These are phyloP conservation scores for Tritrichomonas foetus DNA, from an alignment of 208 protist species.

Conservation along the genomic window DNA sequence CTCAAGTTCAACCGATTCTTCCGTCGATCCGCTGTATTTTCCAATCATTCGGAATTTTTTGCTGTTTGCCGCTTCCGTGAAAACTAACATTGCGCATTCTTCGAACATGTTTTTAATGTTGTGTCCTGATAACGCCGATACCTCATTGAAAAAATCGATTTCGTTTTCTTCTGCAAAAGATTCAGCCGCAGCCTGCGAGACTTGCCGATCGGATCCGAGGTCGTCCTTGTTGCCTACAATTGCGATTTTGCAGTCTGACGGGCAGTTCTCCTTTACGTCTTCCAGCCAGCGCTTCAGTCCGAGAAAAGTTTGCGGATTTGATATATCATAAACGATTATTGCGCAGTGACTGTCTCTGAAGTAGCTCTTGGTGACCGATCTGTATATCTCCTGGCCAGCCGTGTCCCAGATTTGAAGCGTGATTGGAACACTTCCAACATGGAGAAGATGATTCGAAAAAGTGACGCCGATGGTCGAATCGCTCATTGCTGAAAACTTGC, in stretches of 20 bases:
- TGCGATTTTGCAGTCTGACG: not conserved
- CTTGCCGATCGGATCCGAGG: not conserved
- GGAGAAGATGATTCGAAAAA: not conserved
- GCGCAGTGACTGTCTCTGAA: not conserved
- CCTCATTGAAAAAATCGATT: too few species aligned
- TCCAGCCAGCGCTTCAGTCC: not conserved
- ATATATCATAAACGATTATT: slow-evolving; percentile 31
- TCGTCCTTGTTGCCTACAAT: slow-evolving; percentile 25
- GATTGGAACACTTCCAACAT: not conserved
- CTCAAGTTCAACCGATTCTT: too few species aligned
- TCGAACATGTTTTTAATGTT: too few species aligned
- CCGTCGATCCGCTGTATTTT: too few species aligned
- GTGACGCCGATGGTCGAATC: slow-evolving; percentile 9
- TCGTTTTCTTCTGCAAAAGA: not conserved
- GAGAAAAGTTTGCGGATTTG: not conserved
- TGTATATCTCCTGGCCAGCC: slow-evolving; percentile 22
- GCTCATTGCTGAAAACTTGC: not conserved
- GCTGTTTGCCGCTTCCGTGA: too few species aligned
- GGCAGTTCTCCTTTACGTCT: not conserved
- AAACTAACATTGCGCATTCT: too few species aligned
- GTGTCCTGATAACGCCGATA: too few species aligned
- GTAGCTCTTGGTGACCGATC: not conserved
- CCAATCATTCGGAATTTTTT: too few species aligned
- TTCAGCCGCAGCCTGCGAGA: not conserved
- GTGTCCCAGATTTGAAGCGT: slow-evolving; percentile 36